Conservation (phyloP, 257 asterid genomes). For the Przewalskia tangutica region DNA sequence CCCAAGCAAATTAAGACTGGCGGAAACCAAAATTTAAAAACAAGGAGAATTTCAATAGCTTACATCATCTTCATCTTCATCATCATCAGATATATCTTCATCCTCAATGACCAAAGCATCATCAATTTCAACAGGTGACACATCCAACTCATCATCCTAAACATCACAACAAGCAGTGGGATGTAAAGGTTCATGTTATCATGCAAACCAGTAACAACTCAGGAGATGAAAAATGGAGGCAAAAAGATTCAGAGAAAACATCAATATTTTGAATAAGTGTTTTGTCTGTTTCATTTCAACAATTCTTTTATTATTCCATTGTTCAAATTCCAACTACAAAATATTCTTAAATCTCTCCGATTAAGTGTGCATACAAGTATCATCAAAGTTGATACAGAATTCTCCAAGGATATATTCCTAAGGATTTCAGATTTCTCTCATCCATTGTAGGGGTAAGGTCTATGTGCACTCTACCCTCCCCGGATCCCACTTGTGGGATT, state of each 20-base stretch:
- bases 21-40: not conserved
- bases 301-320: not conserved
- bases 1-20: not conserved
- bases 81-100: constrained; percentile 89
- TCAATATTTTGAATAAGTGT: not conserved
- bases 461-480: too few relatives aligned
- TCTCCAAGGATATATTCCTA: not conserved
- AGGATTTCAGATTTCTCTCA: not conserved
- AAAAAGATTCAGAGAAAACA: not conserved
- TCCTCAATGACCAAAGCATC: constrained; percentile 91
- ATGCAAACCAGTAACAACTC: not conserved
- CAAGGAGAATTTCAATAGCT: constrained; percentile 8
- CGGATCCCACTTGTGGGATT: too few relatives aligned
- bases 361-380: not conserved
- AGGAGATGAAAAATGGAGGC: not conserved
- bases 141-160: constrained; percentile 90
- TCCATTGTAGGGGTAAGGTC: too few relatives aligned
- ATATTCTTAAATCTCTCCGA: not conserved
- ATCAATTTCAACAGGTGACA: constrained; percentile 72
- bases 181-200: not conserved
- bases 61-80: constrained; percentile 84
- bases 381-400: not conserved
- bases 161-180: constrained; percentile 10
- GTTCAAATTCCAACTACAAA: not conserved
- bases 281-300: not conserved